phyloP scores from a whole-genome alignment of 2,329 filamentous ascomycete genomes.

The Myotisia sp. region DNA sequence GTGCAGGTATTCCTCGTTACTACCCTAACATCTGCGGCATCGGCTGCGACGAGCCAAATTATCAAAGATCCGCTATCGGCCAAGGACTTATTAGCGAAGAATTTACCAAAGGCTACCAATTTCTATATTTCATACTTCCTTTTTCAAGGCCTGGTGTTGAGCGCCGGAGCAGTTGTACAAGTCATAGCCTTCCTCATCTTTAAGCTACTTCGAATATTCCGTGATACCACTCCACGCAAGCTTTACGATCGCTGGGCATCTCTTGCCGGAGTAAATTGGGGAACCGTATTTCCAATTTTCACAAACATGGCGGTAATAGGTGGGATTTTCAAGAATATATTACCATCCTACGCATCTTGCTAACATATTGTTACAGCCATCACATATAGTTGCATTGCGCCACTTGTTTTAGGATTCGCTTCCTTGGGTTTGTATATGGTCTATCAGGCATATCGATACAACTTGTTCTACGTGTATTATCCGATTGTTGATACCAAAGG shows the following conservation, averaged over 20 bases:
- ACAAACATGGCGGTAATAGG: slow-evolving; percentile 74
- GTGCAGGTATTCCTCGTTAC: slow-evolving; percentile 83
- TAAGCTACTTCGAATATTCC: slow-evolving; percentile 55
- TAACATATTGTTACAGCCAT: slow-evolving; percentile 42
- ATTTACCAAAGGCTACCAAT: slow-evolving; percentile 75
- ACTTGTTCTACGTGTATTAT: slow-evolving; percentile 74
- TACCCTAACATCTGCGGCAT: slow-evolving; percentile 68
- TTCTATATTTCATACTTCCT: slow-evolving; percentile 95
- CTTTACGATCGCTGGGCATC: slow-evolving; percentile 62
- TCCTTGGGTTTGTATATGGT: slow-evolving; percentile 64
- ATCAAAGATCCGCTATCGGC: slow-evolving; percentile 48
- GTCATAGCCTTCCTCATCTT: slow-evolving; percentile 58
- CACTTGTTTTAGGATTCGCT: slow-evolving; percentile 69
- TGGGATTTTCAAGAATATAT: slow-evolving; percentile 36
- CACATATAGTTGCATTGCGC: slow-evolving; percentile 75
- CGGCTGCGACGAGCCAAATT: slow-evolving; percentile 53
- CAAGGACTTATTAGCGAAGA: slow-evolving; percentile 53
- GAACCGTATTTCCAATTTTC: slow-evolving; percentile 60
- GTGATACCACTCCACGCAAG: slow-evolving; percentile 60
- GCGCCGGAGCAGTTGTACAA: slow-evolving; percentile 59
- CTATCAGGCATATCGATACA: slow-evolving; percentile 80
- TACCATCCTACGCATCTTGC: too few species aligned
- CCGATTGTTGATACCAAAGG: slow-evolving; percentile 74
- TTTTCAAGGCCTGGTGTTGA: slow-evolving; percentile 70
- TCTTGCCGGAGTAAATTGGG: slow-evolving; percentile 67